Evolutionary conservation across 139 green algal species (phyloP).

Genomic region (Chlamydomonas sp.): DNA sequence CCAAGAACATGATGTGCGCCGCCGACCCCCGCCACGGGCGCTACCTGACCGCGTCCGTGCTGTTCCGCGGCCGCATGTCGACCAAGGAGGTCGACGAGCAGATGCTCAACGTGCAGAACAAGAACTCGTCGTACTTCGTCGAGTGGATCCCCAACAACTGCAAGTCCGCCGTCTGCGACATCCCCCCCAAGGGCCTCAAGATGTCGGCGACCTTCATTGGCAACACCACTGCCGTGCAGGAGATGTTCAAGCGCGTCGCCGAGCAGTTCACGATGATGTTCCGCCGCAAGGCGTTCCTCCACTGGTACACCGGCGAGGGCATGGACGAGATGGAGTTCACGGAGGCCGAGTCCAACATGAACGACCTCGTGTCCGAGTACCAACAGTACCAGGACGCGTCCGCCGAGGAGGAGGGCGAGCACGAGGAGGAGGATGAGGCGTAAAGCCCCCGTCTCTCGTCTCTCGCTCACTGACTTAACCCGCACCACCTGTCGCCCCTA

Average conservation of each 20-base stretch:
- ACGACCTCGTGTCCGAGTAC: constrained; percentile 94
- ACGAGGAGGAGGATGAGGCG: constrained; percentile 34
- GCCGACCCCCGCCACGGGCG: constrained; percentile 94
- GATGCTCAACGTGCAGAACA: constrained; percentile 98
- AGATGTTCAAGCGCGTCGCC: constrained; percentile 87
- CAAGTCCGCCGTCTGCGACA: constrained; percentile 93
- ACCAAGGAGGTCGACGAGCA: constrained; percentile 90
- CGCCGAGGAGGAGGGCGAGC: constrained; percentile 83
- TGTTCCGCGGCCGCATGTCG: constrained; percentile 80
- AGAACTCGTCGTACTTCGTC: constrained; percentile 95
- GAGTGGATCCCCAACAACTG: constrained; percentile 99
- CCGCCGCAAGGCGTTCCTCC: constrained; percentile 93
- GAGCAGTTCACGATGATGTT: constrained; percentile 98
- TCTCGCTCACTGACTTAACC: no score
- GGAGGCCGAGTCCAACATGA: constrained; percentile 77
- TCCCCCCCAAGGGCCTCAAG: constrained; percentile 92
- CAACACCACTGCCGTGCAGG: constrained; percentile 93
- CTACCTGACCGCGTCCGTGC: constrained; percentile 85
- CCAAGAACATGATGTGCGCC: constrained; percentile 99
- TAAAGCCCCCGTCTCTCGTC: no score
- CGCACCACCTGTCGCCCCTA: no score
- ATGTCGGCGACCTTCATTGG: constrained; percentile 94
- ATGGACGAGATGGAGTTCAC: constrained; percentile 99
- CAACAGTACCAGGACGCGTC: constrained; percentile 98
- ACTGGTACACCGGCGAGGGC: constrained; percentile 95